Base-by-base conservation (phyloP, 345 rosid species). In the Moricandia moricandioides region DNA sequence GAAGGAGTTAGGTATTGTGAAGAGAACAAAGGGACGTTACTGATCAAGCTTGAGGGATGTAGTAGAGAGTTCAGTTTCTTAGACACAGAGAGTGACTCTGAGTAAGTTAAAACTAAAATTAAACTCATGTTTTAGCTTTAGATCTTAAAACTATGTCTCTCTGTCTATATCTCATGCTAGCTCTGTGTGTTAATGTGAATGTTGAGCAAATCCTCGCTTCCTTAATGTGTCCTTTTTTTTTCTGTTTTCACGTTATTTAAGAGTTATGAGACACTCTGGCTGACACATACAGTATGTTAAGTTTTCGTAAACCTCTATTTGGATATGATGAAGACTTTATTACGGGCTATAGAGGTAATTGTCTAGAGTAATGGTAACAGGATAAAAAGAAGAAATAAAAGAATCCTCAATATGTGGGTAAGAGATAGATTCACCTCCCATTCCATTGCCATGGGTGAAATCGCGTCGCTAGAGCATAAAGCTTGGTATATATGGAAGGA, bases 391-490 rank as follows among this genome's bases (percentile, higher is more conserved):
- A 55, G n/a, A 37, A 31, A 43, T 12, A 57, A 58, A 74, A 10
- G 17, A 47, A 67, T 43, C 52, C 18, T 65, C 12, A n/a, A 17
- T 5, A 56, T 55, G 37, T 31, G 45, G 24, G 39, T 14, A 21
- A 14, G 13, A 21, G 77, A 94, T 94, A 3, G 99, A 94, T 78
- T 92, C 97, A 26, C 97, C 99, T 37, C 97, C 96, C 79, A 91
- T 86, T 67, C 99, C 99, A 65, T 90, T 90, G 3, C 99, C 99
- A 66, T 77, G 88, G 2, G 97, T 95, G 24, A 95, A 95, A 55
- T 92, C 97, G 65, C 99, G 96, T 58, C 98, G 94, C 73, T 90
- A 97, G 51, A 92, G 62, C 99, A 90, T 95, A 59, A 95, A 95
- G 86, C 87, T 87, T 43, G 99, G 97, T 67, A 95, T 92, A 65